Percentiles rank a stretch among this genome's conserved stretches.
phyloP scores from a whole-genome alignment of 1,284 basidiomycete genomes.

The Microbotryum violaceum region DNA sequence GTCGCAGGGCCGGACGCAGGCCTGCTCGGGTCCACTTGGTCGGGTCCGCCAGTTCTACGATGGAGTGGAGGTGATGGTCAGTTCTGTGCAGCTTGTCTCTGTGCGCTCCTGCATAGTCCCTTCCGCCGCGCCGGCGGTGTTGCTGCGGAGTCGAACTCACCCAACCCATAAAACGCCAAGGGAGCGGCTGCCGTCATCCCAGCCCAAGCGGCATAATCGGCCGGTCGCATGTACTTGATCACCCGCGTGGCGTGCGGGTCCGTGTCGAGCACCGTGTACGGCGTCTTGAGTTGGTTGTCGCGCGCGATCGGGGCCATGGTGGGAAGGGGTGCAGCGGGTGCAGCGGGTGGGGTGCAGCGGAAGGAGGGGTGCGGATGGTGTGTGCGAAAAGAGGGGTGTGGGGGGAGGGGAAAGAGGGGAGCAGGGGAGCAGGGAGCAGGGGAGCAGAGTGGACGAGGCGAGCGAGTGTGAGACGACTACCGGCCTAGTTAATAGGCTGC shows the following conservation, averaged over 20 bases:
- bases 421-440: background rate
- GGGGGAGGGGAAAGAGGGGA: no score
- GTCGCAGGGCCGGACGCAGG: constrained; percentile 43
- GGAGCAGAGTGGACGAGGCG: background rate
- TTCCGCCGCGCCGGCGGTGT: no score
- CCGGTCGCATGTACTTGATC: constrained; percentile 76
- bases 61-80: no score
- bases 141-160: constrained; percentile 42
- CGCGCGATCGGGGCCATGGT: no score
- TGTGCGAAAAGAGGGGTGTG: background rate
- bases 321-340: background rate
- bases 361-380: background rate
- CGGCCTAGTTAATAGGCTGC: no score
- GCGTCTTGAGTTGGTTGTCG: constrained; percentile 26
- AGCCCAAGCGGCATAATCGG: constrained; percentile 81
- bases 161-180: constrained; percentile 62
- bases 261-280: constrained; percentile 34
- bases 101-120: no score
- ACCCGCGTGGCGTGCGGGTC: constrained; percentile 89
- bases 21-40: constrained; percentile 17
- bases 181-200: constrained; percentile 73
- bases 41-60: constrained; percentile 45
- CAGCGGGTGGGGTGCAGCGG: background rate
- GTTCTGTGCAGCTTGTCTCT: no score
- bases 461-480: no score